These are phyloP conservation scores for Fusarium sp. DNA, from an alignment of 2,329 filamentous ascomycete species.

Conservation along the genomic window DNA sequence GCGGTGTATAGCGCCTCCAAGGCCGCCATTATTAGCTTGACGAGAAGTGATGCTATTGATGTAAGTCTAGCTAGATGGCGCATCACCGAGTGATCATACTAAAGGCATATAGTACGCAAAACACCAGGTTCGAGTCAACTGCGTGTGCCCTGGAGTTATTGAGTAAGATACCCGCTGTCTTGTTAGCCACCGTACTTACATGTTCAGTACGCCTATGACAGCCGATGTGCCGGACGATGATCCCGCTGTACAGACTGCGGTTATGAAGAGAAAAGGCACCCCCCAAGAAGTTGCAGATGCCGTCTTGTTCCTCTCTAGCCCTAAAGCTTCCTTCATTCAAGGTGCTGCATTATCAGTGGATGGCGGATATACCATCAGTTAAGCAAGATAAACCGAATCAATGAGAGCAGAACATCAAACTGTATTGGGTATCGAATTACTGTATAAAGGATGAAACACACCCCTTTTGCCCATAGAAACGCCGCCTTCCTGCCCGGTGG, in stretches of 20 bases:
- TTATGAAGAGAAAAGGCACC: constrained; percentile 54
- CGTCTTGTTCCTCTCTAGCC: constrained; percentile 56
- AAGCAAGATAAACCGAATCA: background rate
- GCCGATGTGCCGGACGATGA: constrained; percentile 51
- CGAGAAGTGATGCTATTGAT: constrained; percentile 59
- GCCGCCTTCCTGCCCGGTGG: background rate
- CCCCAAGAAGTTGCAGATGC: constrained; percentile 60
- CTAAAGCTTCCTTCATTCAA: constrained; percentile 59
- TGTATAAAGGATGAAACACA: constrained; percentile 8
- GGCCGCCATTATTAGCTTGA: constrained; percentile 56
- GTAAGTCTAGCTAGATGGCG: constrained; percentile 39
- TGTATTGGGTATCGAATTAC: constrained; percentile 43
- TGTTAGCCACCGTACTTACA: background rate
- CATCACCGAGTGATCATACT: background rate
- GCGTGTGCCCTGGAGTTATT: constrained; percentile 59
- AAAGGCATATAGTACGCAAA: constrained; percentile 52
- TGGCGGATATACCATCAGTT: constrained; percentile 56
- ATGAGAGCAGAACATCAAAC: background rate
- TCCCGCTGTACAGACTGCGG: constrained; percentile 48
- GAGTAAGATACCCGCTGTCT: constrained; percentile 41
- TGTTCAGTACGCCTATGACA: constrained; percentile 55
- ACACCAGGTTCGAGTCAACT: constrained; percentile 58
- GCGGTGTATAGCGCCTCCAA: constrained; percentile 59
- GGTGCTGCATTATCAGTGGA: constrained; percentile 57
- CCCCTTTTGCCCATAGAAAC: constrained; percentile 2